phyloP scores from a whole-genome alignment of 1,284 basidiomycete species.

The Fomitopsis betulina region DNA sequence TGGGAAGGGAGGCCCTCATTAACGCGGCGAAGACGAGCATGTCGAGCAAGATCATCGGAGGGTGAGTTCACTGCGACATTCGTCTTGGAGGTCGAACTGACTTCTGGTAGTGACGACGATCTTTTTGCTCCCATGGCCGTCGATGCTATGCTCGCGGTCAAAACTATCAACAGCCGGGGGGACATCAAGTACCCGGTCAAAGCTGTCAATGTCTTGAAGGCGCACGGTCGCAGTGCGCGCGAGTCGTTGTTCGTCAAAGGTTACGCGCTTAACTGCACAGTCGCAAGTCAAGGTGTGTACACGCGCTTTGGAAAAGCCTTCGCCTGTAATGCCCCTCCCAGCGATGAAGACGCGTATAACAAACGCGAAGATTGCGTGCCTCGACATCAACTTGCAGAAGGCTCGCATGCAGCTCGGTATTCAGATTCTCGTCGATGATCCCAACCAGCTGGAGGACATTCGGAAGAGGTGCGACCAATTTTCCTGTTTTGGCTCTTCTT shows the following conservation, averaged over 20 bases:
- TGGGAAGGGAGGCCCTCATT: conserved; percentile 90
- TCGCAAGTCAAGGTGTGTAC: conserved; percentile 88
- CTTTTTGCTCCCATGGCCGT: conserved; percentile 98
- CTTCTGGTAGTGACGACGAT: conserved; percentile 76
- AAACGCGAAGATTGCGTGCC: conserved; percentile 95
- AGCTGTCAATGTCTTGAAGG: conserved; percentile 99
- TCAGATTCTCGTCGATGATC: conserved; percentile 97
- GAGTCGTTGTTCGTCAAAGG: conserved; percentile 96
- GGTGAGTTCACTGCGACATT: conserved; percentile 47
- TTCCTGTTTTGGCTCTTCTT: conserved; percentile 1
- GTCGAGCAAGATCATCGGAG: conserved; percentile 98
- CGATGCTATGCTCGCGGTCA: conserved; percentile 97
- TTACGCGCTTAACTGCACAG: conserved; percentile 98
- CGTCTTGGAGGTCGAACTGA: background rate
- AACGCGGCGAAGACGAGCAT: conserved; percentile 99
- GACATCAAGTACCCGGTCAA: conserved; percentile 99
- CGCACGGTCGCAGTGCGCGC: conserved; percentile 93
- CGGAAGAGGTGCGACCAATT: conserved; percentile 65
- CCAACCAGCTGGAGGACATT: conserved; percentile 95
- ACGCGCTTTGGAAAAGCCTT: background rate
- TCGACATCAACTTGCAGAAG: conserved; percentile 98
- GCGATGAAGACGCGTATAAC: conserved; percentile 97
- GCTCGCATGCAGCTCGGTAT: conserved; percentile 97
- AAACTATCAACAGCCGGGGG: conserved; percentile 90
- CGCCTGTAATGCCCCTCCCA: conserved; percentile 27